Percentiles rank a stretch among this genome's conserved stretches.
Conservation (phyloP, 2,329 filamentous ascomycete species). For the Grosmannia huntii region DNA sequence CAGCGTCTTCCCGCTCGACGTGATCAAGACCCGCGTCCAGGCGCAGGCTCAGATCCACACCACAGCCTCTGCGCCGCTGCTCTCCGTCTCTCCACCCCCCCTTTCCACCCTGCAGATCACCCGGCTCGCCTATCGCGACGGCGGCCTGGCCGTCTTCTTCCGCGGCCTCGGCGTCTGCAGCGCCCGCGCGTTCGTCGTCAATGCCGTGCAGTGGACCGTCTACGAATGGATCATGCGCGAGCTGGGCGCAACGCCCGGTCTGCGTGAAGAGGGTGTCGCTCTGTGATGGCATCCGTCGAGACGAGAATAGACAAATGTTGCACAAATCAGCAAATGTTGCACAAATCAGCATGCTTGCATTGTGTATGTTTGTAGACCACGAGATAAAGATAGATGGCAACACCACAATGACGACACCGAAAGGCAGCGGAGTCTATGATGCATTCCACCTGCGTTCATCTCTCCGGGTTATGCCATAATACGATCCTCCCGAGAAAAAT, state of each 20-base stretch:
- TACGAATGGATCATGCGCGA: constrained; percentile 79
- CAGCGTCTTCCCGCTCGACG: constrained; percentile 81
- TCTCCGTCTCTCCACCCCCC: neutral
- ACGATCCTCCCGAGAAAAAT: neutral
- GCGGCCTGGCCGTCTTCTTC: constrained; percentile 54
- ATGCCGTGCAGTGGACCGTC: constrained; percentile 83
- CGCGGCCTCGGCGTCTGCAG: constrained; percentile 70
- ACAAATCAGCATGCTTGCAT: neutral
- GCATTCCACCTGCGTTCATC: neutral
- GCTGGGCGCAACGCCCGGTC: constrained; percentile 16
- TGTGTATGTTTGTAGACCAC: neutral
- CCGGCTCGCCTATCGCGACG: constrained; percentile 49
- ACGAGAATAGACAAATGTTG: neutral
- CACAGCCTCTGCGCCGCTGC: constrained; percentile 17
- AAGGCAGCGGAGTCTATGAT: neutral
- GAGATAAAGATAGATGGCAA: too few species aligned
- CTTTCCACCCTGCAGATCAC: constrained; percentile 51
- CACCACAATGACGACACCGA: too few species aligned
- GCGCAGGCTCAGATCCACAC: constrained; percentile 57
- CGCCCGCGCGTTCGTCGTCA: constrained; percentile 77
- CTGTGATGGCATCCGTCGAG: neutral
- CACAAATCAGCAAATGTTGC: neutral
- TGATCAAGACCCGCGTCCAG: constrained; percentile 88
- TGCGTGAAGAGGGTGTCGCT: neutral
- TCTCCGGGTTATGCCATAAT: neutral